Evolutionary conservation across 352 stramenopile genomes (phyloP).

Genomic region (Globisporangium apiculatum): DNA sequence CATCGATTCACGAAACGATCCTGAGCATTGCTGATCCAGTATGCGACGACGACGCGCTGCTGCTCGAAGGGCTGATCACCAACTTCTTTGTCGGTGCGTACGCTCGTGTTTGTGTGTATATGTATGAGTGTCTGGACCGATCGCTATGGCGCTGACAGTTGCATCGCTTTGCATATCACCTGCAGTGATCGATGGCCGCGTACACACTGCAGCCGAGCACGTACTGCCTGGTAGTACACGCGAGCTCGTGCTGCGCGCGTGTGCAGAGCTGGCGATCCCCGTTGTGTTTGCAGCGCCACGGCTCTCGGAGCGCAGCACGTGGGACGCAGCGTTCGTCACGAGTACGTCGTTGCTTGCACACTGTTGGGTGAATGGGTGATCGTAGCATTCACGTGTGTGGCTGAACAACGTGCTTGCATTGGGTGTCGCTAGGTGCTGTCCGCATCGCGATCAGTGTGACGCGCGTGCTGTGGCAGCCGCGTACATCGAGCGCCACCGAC

Average conservation of each 20-base stretch:
- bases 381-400: too few relatives aligned
- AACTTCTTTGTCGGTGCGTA: constrained; percentile 74
- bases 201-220: constrained; percentile 39
- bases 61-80: constrained; percentile 72
- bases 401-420: neutral
- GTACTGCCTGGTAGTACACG: constrained; percentile 59
- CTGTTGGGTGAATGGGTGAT: neutral
- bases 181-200: constrained; percentile 29
- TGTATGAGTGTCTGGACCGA: neutral
- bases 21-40: constrained; percentile 19
- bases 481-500: neutral
- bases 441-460: constrained; percentile 12
- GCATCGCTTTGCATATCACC: too few relatives aligned
- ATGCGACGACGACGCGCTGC: constrained; percentile 17
- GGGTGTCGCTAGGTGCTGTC: constrained; percentile 8
- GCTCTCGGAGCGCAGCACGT: constrained; percentile 38
- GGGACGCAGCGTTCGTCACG: constrained; percentile 69
- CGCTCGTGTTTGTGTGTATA: constrained; percentile 3
- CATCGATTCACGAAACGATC: constrained; percentile 48
- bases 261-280: constrained; percentile 42
- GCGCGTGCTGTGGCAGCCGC: constrained; percentile 6
- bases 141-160: too few relatives aligned
- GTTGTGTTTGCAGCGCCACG: constrained; percentile 45
- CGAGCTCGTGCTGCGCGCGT: constrained; percentile 54
- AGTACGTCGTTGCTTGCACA: constrained; percentile 25